Conservation (phyloP, 352 stramenopile species). For the Phytopythium delawarense region DNA sequence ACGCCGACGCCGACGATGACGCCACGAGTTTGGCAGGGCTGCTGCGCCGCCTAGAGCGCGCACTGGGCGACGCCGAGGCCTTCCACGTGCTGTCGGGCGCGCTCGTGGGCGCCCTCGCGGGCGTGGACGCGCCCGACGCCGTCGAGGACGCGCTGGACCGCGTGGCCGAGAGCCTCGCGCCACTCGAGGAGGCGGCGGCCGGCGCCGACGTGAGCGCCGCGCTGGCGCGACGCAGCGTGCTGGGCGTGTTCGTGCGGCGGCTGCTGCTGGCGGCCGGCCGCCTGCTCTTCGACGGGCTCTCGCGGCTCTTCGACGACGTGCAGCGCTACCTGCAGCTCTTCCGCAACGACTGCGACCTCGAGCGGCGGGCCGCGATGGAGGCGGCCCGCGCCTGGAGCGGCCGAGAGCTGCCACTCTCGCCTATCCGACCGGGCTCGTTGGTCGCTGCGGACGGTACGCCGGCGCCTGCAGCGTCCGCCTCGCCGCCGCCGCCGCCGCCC, state of each 20-base stretch:
- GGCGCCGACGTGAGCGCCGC: constrained; percentile 25
- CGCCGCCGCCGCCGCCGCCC: neutral
- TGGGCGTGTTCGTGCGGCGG: constrained; percentile 66
- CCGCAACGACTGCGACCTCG: constrained; percentile 26
- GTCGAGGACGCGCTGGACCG: constrained; percentile 64
- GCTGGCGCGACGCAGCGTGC: constrained; percentile 45
- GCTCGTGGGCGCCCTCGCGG: constrained; percentile 45
- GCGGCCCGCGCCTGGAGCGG: constrained; percentile 14
- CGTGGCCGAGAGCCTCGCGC: constrained; percentile 55
- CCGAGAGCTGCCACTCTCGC: constrained; percentile 31
- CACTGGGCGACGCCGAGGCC: constrained; percentile 28
- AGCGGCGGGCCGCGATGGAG: constrained; percentile 4
- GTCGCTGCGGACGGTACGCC: neutral
- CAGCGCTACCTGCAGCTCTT: constrained; percentile 45
- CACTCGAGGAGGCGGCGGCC: constrained; percentile 18
- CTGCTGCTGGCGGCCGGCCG: constrained; percentile 60
- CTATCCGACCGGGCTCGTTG: constrained; percentile 15
- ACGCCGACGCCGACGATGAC: neutral
- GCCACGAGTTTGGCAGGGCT: constrained; percentile 33
- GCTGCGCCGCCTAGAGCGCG: constrained; percentile 39
- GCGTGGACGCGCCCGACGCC: constrained; percentile 58
- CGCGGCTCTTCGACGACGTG: constrained; percentile 60
- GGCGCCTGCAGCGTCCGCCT: neutral
- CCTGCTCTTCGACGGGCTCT: constrained; percentile 68
- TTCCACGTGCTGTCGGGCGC: constrained; percentile 40